Evolutionary conservation across 257 asterid genomes (phyloP).

Genomic region (Gardenia jasminoides): DNA sequence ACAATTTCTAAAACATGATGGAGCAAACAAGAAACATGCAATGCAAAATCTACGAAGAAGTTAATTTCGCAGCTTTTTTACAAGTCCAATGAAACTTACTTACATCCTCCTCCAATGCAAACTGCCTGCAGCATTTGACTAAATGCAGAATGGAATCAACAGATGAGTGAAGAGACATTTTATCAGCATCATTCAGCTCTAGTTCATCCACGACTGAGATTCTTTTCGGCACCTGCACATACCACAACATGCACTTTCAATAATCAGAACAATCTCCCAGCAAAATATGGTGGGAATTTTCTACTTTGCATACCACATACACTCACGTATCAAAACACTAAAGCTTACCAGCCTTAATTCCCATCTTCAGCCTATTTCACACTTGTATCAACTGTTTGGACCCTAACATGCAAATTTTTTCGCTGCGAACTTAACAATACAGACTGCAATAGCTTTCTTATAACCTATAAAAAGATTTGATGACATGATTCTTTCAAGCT

Average conservation of each 20-base stretch:
- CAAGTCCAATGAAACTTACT: background rate
- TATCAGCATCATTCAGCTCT: slow-evolving; percentile 20
- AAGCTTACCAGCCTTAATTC: too few relatives aligned
- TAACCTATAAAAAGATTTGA: too few relatives aligned
- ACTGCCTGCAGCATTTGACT: slow-evolving; percentile 41
- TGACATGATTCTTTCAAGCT: too few relatives aligned
- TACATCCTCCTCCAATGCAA: slow-evolving; percentile 48
- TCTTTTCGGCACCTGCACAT: slow-evolving; percentile 36
- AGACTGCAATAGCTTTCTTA: too few relatives aligned
- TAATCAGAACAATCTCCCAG: too few relatives aligned
- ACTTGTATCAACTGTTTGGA: too few relatives aligned
- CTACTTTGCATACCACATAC: too few relatives aligned
- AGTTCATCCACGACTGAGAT: slow-evolving; percentile 18
- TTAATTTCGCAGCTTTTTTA: background rate
- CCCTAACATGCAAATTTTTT: too few relatives aligned
- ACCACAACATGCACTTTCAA: background rate
- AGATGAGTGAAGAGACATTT: slow-evolving; percentile 27
- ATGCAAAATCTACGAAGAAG: background rate
- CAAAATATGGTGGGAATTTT: too few relatives aligned
- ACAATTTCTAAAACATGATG: background rate
- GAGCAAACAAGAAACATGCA: background rate
- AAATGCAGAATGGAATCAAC: slow-evolving; percentile 50
- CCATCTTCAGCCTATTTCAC: too few relatives aligned
- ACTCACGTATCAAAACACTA: too few relatives aligned
- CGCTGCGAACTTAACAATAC: too few relatives aligned